Evolutionary conservation across 2,329 filamentous ascomycete species (phyloP).

Genomic region (Monosporascus sp.): DNA sequence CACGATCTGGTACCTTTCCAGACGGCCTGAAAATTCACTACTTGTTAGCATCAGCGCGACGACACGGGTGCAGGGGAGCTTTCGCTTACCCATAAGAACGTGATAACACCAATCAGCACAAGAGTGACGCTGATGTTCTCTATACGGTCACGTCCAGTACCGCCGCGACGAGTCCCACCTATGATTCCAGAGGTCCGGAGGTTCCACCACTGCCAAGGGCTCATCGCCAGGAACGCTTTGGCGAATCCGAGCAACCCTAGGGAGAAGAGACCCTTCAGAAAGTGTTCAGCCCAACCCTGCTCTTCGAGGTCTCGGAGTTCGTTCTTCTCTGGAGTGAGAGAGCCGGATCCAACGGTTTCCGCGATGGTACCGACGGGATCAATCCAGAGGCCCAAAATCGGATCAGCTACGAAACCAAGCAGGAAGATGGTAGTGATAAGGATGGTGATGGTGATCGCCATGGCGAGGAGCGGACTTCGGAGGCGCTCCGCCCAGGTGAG

Average conservation of each 20-base stretch:
- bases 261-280: slow-evolving; percentile 84
- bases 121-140: slow-evolving; percentile 76
- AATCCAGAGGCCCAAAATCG: slow-evolving; percentile 82
- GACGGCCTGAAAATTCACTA: slow-evolving; percentile 49
- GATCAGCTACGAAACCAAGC: slow-evolving; percentile 88
- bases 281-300: slow-evolving; percentile 72
- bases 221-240: slow-evolving; percentile 71
- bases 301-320: slow-evolving; percentile 44
- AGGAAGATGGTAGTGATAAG: slow-evolving; percentile 70
- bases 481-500: slow-evolving; percentile 70
- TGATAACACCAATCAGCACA: slow-evolving; percentile 72
- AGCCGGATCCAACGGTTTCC: slow-evolving; percentile 42
- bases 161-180: slow-evolving; percentile 47
- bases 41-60: slow-evolving; percentile 1
- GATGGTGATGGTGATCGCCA: slow-evolving; percentile 65
- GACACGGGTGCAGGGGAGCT: not conserved
- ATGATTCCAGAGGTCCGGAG: slow-evolving; percentile 57
- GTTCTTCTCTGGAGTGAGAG: slow-evolving; percentile 34
- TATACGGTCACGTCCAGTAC: slow-evolving; percentile 69
- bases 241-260: slow-evolving; percentile 80
- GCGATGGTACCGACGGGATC: slow-evolving; percentile 65
- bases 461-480: slow-evolving; percentile 61
- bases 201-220: slow-evolving; percentile 73
- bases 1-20: slow-evolving; percentile 76
- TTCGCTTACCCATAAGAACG: slow-evolving; percentile 66